Evolutionary conservation across 2,329 filamentous ascomycete species (phyloP).

Genomic region (Botrytis medusae): DNA sequence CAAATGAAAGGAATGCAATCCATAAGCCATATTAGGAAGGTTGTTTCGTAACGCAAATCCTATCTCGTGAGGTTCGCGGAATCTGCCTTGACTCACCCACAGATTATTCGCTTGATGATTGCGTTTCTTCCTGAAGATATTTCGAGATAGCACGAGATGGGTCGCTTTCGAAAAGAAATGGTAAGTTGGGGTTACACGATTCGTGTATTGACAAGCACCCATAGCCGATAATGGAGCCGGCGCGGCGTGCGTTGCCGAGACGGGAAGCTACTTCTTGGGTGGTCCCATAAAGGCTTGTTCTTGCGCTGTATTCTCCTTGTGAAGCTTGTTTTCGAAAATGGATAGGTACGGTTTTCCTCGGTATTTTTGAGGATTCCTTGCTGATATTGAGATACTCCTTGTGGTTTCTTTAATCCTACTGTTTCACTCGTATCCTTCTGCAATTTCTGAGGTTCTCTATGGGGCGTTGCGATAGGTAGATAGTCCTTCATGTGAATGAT

Average conservation of each 20-base stretch:
- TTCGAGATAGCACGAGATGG: constrained; percentile 5
- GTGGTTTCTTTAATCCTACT: not conserved
- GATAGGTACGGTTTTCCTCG: not conserved
- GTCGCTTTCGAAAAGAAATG: not conserved
- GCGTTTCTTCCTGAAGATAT: constrained; percentile 11
- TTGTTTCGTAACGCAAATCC: not conserved
- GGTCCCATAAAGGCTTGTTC: constrained; percentile 5
- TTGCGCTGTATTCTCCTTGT: not conserved
- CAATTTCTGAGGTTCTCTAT: not conserved
- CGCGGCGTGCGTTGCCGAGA: constrained; percentile 18
- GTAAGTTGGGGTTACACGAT: not conserved
- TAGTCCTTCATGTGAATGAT: not conserved
- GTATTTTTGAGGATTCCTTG: not conserved
- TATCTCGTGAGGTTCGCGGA: not conserved
- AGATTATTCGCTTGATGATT: not conserved
- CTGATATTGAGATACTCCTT: not conserved
- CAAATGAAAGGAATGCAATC: not conserved
- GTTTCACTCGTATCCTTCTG: not conserved
- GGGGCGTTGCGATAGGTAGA: not conserved
- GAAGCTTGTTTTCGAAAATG: not conserved
- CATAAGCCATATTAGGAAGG: constrained; percentile 14
- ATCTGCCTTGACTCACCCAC: not conserved
- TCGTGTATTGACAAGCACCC: not conserved
- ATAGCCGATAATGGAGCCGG: constrained; percentile 15
- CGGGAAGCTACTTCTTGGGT: constrained; percentile 11